A percentile compares a stretch with the other conserved stretches of the same genome.
Evolutionary conservation across 176 grass and related monocot species (phyloP).

Genomic region (Bonia amplexicaulis): DNA sequence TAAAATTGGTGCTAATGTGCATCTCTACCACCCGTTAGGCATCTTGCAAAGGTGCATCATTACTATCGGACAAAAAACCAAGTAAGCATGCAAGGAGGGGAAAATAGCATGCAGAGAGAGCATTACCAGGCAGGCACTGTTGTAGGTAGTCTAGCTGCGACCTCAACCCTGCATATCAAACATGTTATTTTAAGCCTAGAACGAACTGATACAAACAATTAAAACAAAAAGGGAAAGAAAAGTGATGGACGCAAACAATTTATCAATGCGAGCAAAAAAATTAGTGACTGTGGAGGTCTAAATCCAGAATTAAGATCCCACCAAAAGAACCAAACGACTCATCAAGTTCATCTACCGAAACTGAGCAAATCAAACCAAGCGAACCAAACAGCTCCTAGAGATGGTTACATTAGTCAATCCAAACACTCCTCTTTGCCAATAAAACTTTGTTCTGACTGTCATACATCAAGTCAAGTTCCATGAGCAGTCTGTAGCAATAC

Average conservation of each 20-base stretch:
- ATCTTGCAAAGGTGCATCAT: neutral
- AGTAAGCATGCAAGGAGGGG: neutral
- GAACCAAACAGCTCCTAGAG: neutral
- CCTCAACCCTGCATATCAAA: slow-evolving; percentile 68
- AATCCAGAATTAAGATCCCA: slow-evolving; percentile 18
- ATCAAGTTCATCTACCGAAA: neutral
- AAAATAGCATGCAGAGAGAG: neutral
- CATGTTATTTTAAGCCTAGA: slow-evolving; percentile 12
- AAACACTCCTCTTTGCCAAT: neutral
- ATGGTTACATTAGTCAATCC: neutral
- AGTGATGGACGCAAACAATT: neutral
- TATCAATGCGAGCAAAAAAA: neutral
- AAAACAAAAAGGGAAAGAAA: slow-evolving; percentile 7
- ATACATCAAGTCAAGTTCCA: neutral
- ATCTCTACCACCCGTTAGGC: too few relatives aligned
- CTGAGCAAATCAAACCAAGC: neutral
- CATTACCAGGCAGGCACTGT: slow-evolving; percentile 82
- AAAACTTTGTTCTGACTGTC: neutral
- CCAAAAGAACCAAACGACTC: neutral
- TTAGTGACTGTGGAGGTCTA: neutral
- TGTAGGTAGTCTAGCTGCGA: slow-evolving; percentile 90
- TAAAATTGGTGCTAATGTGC: too few relatives aligned
- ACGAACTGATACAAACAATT: neutral
- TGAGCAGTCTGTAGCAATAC: neutral
- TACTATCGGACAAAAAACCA: neutral